These are phyloP conservation scores for Fusarium paranaense DNA, from an alignment of 2,329 filamentous ascomycete species.

Conservation along the genomic window DNA sequence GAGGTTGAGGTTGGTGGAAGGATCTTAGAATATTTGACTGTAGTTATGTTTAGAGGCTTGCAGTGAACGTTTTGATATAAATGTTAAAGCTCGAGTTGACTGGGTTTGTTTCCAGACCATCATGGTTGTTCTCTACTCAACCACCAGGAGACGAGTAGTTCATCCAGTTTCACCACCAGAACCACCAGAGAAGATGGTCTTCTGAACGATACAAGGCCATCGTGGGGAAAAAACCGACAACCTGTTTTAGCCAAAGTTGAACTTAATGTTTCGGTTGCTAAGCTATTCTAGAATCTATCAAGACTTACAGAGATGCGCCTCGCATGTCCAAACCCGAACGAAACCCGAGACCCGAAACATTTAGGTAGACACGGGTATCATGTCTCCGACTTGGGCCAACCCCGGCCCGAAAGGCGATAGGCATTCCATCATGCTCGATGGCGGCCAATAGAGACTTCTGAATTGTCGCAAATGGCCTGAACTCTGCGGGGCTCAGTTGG, in stretches of 20 bases:
- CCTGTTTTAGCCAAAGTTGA: background rate
- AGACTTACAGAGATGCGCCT: background rate
- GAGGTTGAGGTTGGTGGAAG: background rate
- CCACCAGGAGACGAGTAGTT: background rate
- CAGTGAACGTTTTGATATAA: background rate
- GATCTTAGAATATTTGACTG: background rate
- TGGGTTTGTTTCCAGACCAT: background rate
- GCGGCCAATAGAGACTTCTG: background rate
- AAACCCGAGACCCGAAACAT: conserved; percentile 33
- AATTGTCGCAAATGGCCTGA: background rate
- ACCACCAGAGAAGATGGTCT: background rate
- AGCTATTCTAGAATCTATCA: background rate
- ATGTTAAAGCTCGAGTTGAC: background rate
- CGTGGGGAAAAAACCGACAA: background rate
- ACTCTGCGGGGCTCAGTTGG: background rate
- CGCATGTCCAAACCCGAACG: conserved; percentile 13
- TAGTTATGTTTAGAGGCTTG: background rate
- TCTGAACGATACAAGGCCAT: background rate
- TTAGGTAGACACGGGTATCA: background rate
- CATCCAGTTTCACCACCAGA: background rate
- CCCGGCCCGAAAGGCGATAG: conserved; percentile 25
- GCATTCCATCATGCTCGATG: background rate
- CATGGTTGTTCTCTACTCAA: background rate
- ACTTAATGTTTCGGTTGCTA: background rate
- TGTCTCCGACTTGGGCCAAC: background rate